A percentile compares a stretch with the other conserved stretches of the same genome.
These are phyloP conservation scores for Cladosporium sp. DNA, from an alignment of 2,329 filamentous ascomycete genomes.

Conservation along the genomic window DNA sequence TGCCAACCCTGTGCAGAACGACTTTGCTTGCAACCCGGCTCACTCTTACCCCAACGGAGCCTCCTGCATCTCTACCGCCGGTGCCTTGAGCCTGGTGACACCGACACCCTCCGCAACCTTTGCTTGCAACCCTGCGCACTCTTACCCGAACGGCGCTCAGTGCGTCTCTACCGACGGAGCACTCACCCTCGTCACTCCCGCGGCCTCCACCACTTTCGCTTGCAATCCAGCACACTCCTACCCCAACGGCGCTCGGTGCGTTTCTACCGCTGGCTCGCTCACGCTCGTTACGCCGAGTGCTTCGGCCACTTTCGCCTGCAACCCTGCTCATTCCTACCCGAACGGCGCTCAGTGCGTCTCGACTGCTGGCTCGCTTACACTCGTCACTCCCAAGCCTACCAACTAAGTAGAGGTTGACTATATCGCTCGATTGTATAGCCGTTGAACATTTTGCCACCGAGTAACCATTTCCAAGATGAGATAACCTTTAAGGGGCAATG, in stretches of 20 bases:
- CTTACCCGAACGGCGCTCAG: conserved; percentile 17
- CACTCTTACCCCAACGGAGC: conserved; percentile 17
- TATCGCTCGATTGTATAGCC: too few relatives aligned
- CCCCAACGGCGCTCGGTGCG: conserved; percentile 17
- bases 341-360: conserved; percentile 15
- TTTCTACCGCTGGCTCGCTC: conserved; percentile 13
- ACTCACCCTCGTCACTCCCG: conserved; percentile 15
- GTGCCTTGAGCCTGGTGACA: conserved; percentile 13
- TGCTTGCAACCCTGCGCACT: conserved; percentile 20
- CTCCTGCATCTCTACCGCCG: conserved; percentile 12
- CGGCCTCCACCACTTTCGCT: conserved; percentile 9
- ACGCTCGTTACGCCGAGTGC: conserved; percentile 13
- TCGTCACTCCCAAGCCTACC: conserved; percentile 12
- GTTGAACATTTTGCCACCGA: too few relatives aligned
- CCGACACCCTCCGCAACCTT: conserved; percentile 9
- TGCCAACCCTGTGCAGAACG: conserved; percentile 30
- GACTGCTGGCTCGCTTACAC: conserved; percentile 14
- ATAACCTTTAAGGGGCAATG: too few relatives aligned
- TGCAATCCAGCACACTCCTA: conserved; percentile 17
- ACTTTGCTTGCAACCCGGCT: conserved; percentile 17
- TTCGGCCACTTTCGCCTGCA: conserved; percentile 11
- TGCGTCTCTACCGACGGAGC: conserved; percentile 18
- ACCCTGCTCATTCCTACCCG: conserved; percentile 18
- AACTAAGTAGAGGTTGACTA: neutral
- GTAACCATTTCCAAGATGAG: too few relatives aligned